Conservation (phyloP, 2,329 filamentous ascomycete species). For the Ophiostoma ips region DNA sequence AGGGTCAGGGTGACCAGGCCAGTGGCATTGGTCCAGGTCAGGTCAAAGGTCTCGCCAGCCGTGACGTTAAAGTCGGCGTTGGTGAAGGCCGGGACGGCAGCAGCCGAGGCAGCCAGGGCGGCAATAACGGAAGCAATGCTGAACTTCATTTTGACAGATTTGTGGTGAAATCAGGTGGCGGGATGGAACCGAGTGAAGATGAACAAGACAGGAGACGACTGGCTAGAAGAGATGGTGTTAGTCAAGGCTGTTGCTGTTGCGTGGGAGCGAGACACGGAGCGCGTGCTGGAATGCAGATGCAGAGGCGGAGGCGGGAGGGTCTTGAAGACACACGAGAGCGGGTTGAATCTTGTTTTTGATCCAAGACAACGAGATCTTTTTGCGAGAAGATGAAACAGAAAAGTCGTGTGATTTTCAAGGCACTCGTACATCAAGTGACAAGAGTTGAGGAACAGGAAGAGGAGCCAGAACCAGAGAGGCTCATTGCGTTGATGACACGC, state of each 20-base stretch:
- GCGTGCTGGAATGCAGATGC: neutral
- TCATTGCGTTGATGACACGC: too few species aligned
- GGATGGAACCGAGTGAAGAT: neutral
- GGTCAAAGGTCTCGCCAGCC: conserved; percentile 27
- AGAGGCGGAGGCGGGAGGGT: neutral
- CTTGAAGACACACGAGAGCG: neutral
- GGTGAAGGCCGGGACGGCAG: conserved; percentile 19
- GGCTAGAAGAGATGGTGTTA: neutral
- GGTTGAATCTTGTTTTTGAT: neutral
- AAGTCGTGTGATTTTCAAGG: too few species aligned
- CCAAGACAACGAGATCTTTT: neutral
- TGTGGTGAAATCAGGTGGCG: neutral
- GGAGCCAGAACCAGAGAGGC: too few species aligned
- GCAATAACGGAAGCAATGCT: conserved; percentile 21
- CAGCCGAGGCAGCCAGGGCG: conserved; percentile 21
- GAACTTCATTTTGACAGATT: conserved; percentile 27
- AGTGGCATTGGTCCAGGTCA: conserved; percentile 28
- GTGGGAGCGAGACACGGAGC: neutral
- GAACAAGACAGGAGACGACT: neutral
- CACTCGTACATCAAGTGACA: too few species aligned
- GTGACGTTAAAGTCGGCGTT: conserved; percentile 20
- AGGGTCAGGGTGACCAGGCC: conserved; percentile 30
- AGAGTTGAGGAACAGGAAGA: too few species aligned
- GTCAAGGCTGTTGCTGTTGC: too few species aligned
- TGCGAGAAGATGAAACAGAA: too few species aligned